These are phyloP conservation scores for Debaryomyces sp. DNA, from an alignment of 1,139 yeast genomes.

Conservation along the genomic window DNA sequence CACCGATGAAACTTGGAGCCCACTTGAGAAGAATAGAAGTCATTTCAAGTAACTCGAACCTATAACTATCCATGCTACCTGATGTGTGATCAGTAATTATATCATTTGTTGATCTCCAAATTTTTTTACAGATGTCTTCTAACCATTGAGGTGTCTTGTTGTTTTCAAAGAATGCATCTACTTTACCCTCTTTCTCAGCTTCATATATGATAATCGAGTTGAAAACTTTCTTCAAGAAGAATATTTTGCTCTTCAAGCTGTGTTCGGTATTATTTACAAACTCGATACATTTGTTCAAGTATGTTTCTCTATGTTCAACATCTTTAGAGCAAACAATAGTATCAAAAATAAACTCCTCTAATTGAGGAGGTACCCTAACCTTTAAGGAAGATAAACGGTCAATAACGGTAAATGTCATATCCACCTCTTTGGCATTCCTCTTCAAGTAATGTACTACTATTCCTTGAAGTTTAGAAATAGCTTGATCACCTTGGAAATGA, in stretches of 20 bases:
- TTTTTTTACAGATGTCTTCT: conserved; percentile 55
- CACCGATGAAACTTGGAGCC: conserved; percentile 62
- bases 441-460: conserved; percentile 54
- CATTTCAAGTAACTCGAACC: conserved; percentile 79
- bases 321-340: conserved; percentile 58
- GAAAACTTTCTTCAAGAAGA: conserved; percentile 62
- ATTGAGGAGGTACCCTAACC: conserved; percentile 46
- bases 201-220: conserved; percentile 70
- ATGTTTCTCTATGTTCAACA: conserved; percentile 47
- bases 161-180: conserved; percentile 50
- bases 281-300: conserved; percentile 55
- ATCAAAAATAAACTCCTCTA: conserved; percentile 62
- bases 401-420: conserved; percentile 49
- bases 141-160: conserved; percentile 59
- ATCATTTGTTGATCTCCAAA: conserved; percentile 73
- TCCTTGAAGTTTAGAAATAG: conserved; percentile 61
- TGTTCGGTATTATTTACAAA: conserved; percentile 45
- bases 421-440: conserved; percentile 30
- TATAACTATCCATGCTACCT: conserved; percentile 72
- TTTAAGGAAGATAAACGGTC: conserved; percentile 51
- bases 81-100: conserved; percentile 59
- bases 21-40: conserved; percentile 76
- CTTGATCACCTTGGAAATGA: conserved; percentile 75
- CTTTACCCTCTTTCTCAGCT: conserved; percentile 51
- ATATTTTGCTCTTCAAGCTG: conserved; percentile 59